Evolutionary conservation across 2,329 filamentous ascomycete genomes (phyloP).

Genomic region (Didymella arachidicola): DNA sequence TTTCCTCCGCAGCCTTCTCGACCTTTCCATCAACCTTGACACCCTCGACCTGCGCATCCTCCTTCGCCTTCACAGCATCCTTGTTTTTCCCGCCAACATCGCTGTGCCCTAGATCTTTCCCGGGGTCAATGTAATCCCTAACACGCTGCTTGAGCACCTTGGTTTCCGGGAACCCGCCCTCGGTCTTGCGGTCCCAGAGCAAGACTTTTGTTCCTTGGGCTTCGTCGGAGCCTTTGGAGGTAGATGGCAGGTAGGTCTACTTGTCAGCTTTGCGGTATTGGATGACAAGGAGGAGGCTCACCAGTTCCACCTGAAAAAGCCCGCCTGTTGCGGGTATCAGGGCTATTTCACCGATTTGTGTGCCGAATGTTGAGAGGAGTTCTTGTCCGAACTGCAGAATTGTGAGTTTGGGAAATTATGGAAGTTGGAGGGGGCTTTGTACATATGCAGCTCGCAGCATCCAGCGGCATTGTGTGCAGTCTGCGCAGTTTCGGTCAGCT

Average conservation of each 20-base stretch:
- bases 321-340: constrained; percentile 87
- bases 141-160: constrained; percentile 89
- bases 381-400: constrained; percentile 82
- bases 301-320: constrained; percentile 77
- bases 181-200: constrained; percentile 86
- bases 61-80: constrained; percentile 25
- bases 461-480: constrained; percentile 95
- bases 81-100: constrained; percentile 54
- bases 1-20: constrained; percentile 8
- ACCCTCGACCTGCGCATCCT: neutral
- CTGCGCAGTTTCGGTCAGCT: too few species aligned
- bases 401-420: neutral
- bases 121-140: constrained; percentile 81
- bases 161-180: constrained; percentile 90
- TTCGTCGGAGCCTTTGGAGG: neutral
- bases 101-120: constrained; percentile 77
- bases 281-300: constrained; percentile 11
- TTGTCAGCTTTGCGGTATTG: neutral
- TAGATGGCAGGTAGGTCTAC: constrained; percentile 38
- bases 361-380: constrained; percentile 89
- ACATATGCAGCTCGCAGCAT: constrained; percentile 87
- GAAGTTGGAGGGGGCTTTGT: constrained; percentile 30
- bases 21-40: constrained; percentile 7
- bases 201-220: constrained; percentile 58
- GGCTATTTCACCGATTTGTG: constrained; percentile 83